phyloP scores from a whole-genome alignment of 495 filamentous ascomycete species.

The Hypoxylon trugodes region DNA sequence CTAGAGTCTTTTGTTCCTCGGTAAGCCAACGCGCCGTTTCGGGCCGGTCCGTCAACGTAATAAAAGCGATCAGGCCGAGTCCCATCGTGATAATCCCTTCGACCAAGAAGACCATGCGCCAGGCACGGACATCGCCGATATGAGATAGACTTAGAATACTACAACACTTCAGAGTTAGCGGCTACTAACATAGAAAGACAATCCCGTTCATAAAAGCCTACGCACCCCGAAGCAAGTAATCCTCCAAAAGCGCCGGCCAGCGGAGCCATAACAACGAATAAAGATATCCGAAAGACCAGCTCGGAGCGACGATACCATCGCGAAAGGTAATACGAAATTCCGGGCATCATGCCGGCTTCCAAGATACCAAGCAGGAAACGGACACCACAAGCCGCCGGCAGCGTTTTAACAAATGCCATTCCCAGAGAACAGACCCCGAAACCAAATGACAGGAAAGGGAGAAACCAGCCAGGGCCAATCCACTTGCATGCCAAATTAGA shows the following conservation, averaged over 20 bases:
- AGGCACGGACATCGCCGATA: slow-evolving; percentile 58
- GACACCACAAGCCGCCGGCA: slow-evolving; percentile 52
- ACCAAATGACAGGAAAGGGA: slow-evolving; percentile 62
- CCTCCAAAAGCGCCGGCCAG: slow-evolving; percentile 77
- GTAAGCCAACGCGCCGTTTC: slow-evolving; percentile 68
- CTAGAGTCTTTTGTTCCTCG: slow-evolving; percentile 61
- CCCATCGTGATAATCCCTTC: slow-evolving; percentile 70
- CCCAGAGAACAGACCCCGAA: slow-evolving; percentile 54
- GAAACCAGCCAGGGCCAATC: slow-evolving; percentile 70
- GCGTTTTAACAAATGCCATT: slow-evolving; percentile 52
- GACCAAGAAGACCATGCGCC: slow-evolving; percentile 74
- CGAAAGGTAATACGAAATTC: slow-evolving; percentile 75
- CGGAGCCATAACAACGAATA: slow-evolving; percentile 78
- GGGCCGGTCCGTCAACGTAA: slow-evolving; percentile 68
- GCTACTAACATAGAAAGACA: neutral
- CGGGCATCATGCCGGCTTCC: slow-evolving; percentile 76
- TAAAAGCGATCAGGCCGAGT: slow-evolving; percentile 58
- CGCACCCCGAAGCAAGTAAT: slow-evolving; percentile 66
- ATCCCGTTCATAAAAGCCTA: neutral
- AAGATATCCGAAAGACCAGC: slow-evolving; percentile 71
- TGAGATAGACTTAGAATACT: slow-evolving; percentile 60
- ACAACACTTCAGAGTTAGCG: slow-evolving; percentile 2
- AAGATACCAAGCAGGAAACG: slow-evolving; percentile 69
- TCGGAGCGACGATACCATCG: slow-evolving; percentile 76
- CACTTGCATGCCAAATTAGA: slow-evolving; percentile 71